These are phyloP conservation scores for Metschnikowia amazonensis DNA, from an alignment of 805 yeast genomes.

Conservation along the genomic window DNA sequence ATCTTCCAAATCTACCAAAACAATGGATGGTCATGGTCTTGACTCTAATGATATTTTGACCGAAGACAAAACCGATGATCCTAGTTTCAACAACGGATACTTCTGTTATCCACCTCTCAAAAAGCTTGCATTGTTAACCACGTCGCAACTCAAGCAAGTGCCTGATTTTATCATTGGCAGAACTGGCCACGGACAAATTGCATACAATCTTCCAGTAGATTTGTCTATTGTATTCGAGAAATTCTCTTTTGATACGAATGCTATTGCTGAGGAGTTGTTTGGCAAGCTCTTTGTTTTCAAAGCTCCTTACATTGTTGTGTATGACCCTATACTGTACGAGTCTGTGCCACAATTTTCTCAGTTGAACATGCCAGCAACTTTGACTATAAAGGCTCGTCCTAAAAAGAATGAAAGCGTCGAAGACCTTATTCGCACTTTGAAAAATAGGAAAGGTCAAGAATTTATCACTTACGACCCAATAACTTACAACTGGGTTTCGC, in stretches of 20 bases:
- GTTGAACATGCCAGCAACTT: slow-evolving; percentile 71
- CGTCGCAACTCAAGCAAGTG: slow-evolving; percentile 49
- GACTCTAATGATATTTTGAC: not conserved
- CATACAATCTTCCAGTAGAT: slow-evolving; percentile 67
- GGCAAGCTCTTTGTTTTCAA: slow-evolving; percentile 38
- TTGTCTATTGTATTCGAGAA: slow-evolving; percentile 48
- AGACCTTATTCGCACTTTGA: slow-evolving; percentile 47
- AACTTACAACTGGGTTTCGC: slow-evolving; percentile 72
- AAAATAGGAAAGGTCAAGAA: slow-evolving; percentile 62
- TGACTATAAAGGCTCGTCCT: slow-evolving; percentile 63
- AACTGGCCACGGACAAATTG: slow-evolving; percentile 62
- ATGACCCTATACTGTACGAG: slow-evolving; percentile 40
- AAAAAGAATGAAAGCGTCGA: slow-evolving; percentile 39
- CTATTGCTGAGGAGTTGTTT: slow-evolving; percentile 41
- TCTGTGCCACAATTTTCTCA: slow-evolving; percentile 65
- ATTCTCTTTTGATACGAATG: slow-evolving; percentile 29
- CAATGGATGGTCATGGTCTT: not conserved
- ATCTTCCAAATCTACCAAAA: slow-evolving; percentile 23
- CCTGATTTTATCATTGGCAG: slow-evolving; percentile 69
- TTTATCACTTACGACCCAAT: slow-evolving; percentile 77
- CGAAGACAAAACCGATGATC: slow-evolving; percentile 16
- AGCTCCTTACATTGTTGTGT: slow-evolving; percentile 54
- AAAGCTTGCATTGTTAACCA: slow-evolving; percentile 42
- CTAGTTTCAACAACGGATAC: slow-evolving; percentile 39
- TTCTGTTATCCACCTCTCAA: slow-evolving; percentile 70